phyloP scores from a whole-genome alignment of 495 filamentous ascomycete species.

The Tuber brumale region DNA sequence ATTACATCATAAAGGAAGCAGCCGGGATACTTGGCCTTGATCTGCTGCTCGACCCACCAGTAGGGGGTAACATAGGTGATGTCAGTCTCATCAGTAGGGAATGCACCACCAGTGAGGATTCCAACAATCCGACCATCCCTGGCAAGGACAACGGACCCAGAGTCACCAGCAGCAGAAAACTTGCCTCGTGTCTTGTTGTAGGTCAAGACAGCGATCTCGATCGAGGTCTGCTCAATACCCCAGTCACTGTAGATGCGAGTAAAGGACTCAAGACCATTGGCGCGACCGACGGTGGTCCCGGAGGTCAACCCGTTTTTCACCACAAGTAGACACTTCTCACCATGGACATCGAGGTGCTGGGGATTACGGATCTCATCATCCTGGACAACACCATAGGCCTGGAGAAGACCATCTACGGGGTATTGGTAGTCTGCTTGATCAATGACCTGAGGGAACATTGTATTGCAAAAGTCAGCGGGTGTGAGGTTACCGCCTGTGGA shows the following conservation, averaged over 20 bases:
- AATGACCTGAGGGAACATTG: neutral
- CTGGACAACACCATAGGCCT: conserved; percentile 10
- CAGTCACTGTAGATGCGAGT: neutral
- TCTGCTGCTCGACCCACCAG: neutral
- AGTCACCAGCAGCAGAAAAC: neutral
- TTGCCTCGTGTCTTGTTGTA: neutral
- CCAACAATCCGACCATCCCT: neutral
- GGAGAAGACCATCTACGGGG: conserved; percentile 1
- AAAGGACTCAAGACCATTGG: conserved; percentile 16
- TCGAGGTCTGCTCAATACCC: conserved; percentile 2
- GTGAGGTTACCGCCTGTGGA: conserved; percentile 4
- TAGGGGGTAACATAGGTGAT: neutral
- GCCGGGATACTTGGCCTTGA: neutral
- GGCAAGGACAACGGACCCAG: neutral
- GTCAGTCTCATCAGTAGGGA: neutral
- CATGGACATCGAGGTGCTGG: conserved; percentile 7
- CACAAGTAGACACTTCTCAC: conserved; percentile 8
- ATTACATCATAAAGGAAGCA: neutral
- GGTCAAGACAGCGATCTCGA: neutral
- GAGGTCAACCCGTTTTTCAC: conserved; percentile 17
- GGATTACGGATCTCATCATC: conserved; percentile 8
- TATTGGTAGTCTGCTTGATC: neutral
- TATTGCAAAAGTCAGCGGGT: too few species aligned
- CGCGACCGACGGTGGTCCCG: conserved; percentile 14
- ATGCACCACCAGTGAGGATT: neutral